Conservation (phyloP, 345 rosid species). For the Brassica carinata region DNA sequence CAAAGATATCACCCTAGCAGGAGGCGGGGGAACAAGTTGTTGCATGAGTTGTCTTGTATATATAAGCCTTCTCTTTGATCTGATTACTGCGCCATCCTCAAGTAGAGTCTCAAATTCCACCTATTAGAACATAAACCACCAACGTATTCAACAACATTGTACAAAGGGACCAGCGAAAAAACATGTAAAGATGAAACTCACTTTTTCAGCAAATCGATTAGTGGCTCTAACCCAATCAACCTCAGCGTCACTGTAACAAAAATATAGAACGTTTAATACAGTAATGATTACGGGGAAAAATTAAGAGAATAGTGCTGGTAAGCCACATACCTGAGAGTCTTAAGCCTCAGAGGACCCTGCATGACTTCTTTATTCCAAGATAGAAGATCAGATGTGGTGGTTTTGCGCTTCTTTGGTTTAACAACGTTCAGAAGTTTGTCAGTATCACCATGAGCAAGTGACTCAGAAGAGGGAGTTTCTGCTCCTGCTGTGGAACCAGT, state of each 20-base stretch:
- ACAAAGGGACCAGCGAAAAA: slow-evolving; percentile 16
- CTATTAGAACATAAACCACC: slow-evolving; percentile 45
- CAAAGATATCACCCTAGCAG: slow-evolving; percentile 48
- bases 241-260: slow-evolving; percentile 70
- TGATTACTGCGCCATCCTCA: slow-evolving; percentile 52
- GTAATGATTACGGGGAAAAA: not conserved
- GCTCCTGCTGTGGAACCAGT: slow-evolving; percentile 37
- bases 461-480: slow-evolving; percentile 45
- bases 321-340: slow-evolving; percentile 57
- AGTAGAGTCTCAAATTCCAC: slow-evolving; percentile 60
- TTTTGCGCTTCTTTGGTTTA: slow-evolving; percentile 74
- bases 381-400: slow-evolving; percentile 48
- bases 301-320: slow-evolving; percentile 13
- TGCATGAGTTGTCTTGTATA: slow-evolving; percentile 83
- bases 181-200: slow-evolving; percentile 36
- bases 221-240: slow-evolving; percentile 64
- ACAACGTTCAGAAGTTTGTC: slow-evolving; percentile 31
- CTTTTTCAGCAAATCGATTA: slow-evolving; percentile 76
- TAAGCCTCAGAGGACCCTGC: slow-evolving; percentile 49
- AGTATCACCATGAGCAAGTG: slow-evolving; percentile 44
- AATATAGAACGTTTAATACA: not conserved
- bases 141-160: slow-evolving; percentile 18
- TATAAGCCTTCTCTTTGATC: slow-evolving; percentile 77
- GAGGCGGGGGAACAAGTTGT: slow-evolving; percentile 59
- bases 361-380: slow-evolving; percentile 73